Conservation (phyloP, 352 stramenopile genomes). For the Phytophthora aleatoria region DNA sequence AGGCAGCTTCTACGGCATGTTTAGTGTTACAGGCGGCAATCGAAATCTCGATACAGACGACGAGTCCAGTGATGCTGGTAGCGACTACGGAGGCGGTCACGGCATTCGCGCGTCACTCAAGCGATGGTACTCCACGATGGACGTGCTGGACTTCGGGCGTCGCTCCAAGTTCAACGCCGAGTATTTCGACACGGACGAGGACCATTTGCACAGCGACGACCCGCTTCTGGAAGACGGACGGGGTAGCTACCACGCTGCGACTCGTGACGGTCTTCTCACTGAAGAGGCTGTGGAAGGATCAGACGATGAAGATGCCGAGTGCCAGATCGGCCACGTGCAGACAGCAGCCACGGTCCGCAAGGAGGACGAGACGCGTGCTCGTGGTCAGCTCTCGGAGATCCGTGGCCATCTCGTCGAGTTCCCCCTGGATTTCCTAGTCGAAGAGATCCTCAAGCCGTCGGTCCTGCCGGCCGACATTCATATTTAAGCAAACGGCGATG, state of each 20-base stretch:
- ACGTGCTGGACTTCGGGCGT: slow-evolving; percentile 67
- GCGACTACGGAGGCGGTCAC: slow-evolving; percentile 53
- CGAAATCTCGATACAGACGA: slow-evolving; percentile 37
- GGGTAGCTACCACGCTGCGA: slow-evolving; percentile 43
- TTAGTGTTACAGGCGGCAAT: slow-evolving; percentile 29
- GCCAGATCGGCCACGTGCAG: slow-evolving; percentile 84
- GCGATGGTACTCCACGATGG: slow-evolving; percentile 77
- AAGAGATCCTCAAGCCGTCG: slow-evolving; percentile 85
- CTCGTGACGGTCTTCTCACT: slow-evolving; percentile 33
- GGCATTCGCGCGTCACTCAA: slow-evolving; percentile 66
- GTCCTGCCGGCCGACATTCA: slow-evolving; percentile 85
- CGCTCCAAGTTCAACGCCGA: slow-evolving; percentile 82
- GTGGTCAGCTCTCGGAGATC: slow-evolving; percentile 80
- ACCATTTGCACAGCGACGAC: slow-evolving; percentile 58
- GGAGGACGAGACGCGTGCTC: slow-evolving; percentile 71
- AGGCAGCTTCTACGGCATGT: slow-evolving; percentile 40
- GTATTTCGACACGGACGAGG: slow-evolving; percentile 73
- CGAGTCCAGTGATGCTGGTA: slow-evolving; percentile 48
- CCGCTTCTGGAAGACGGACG: slow-evolving; percentile 61
- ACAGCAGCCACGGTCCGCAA: slow-evolving; percentile 84
- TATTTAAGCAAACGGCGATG: slow-evolving; percentile 63
- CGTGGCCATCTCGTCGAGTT: slow-evolving; percentile 87
- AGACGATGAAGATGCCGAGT: slow-evolving; percentile 58
- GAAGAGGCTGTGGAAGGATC: slow-evolving; percentile 28
- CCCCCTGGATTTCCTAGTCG: slow-evolving; percentile 81